Evolutionary conservation across 257 asterid species (phyloP).

Genomic region (Solanum virginianum): DNA sequence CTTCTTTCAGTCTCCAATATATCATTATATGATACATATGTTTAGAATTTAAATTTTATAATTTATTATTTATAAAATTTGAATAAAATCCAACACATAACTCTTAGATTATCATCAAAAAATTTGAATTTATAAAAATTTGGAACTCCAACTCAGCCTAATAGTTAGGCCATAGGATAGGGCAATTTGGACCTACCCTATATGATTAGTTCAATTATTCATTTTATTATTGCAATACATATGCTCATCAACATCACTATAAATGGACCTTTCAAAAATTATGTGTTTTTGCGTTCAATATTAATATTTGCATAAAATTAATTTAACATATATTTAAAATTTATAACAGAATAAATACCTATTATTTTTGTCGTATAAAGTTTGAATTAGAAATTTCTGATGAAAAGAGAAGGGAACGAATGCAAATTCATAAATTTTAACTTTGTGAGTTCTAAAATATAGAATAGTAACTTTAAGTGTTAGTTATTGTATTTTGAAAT

Average conservation of each 20-base stretch:
- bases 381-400: neutral
- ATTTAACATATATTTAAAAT: neutral
- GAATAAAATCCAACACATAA: too few species aligned
- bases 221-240: neutral
- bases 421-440: neutral
- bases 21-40: too few species aligned
- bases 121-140: too few species aligned
- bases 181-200: neutral
- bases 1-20: too few species aligned
- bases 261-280: neutral
- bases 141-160: neutral
- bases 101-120: too few species aligned
- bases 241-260: neutral
- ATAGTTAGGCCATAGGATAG: neutral
- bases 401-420: neutral
- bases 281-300: neutral
- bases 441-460: neutral
- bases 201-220: neutral
- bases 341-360: neutral
- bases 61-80: too few species aligned
- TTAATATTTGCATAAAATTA: neutral
- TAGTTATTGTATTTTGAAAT: neutral
- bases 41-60: too few species aligned
- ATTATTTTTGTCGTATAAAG: neutral
- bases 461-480: neutral